A percentile compares a stretch with the other conserved stretches of the same genome.
Evolutionary conservation across 2,329 filamentous ascomycete genomes (phyloP).

Genomic region (Colletotrichum sp.): DNA sequence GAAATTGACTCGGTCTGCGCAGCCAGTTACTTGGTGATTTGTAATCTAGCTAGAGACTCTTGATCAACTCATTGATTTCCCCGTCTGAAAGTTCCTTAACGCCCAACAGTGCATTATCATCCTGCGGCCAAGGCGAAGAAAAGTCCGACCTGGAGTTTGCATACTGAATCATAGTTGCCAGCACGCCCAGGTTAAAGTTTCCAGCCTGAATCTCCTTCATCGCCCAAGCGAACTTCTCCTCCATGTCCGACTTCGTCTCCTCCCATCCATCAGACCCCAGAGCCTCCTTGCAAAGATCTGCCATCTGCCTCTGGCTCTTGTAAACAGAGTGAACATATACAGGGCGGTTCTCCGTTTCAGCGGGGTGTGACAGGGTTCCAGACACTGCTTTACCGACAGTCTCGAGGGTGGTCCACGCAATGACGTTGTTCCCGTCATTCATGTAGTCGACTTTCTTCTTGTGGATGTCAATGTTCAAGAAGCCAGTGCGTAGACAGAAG

Average conservation of each 20-base stretch:
- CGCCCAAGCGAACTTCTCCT: conserved; percentile 15
- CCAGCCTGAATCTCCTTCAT: conserved; percentile 21
- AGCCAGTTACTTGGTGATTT: background rate
- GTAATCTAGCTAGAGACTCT: background rate
- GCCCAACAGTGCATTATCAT: conserved; percentile 25
- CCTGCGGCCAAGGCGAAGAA: conserved; percentile 3
- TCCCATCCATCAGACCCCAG: conserved; percentile 22
- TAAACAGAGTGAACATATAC: conserved; percentile 26
- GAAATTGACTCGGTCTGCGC: background rate
- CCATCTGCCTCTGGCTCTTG: conserved; percentile 26
- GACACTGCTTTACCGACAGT: conserved; percentile 29
- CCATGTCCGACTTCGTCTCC: conserved; percentile 15
- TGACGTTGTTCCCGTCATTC: conserved; percentile 26
- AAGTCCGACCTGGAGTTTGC: conserved; percentile 18
- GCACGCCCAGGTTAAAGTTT: conserved; percentile 11
- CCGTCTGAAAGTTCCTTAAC: conserved; percentile 20
- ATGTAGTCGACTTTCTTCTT: conserved; percentile 24
- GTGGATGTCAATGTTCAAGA: conserved; percentile 26
- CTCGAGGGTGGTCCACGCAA: conserved; percentile 27
- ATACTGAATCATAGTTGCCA: conserved; percentile 23
- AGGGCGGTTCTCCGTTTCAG: conserved; percentile 30
- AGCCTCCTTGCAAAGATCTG: conserved; percentile 21
- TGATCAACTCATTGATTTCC: conserved; percentile 23
- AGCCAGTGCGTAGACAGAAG: conserved; percentile 25
- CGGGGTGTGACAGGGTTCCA: conserved; percentile 26